Base-by-base conservation (phyloP, 2,329 filamentous ascomycete genomes). In the Cladobotryum mycophilum region DNA sequence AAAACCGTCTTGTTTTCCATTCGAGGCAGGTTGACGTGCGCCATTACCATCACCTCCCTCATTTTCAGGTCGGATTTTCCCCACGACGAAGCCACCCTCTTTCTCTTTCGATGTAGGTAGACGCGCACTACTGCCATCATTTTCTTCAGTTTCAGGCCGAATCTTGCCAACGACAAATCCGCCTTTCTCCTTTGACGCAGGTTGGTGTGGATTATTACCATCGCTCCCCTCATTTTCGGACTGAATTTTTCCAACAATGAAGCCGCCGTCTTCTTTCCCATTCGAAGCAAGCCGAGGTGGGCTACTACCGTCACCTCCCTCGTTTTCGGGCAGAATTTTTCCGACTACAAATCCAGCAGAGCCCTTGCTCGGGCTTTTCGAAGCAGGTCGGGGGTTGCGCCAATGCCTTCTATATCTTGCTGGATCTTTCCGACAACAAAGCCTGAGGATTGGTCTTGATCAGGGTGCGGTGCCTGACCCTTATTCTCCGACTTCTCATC, bases 191-290 rank as follows among this genome's bases (percentile, higher is more conserved):
- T 36, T 43, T 43, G 25, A 22, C 13, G 17, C 14, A 35, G 25
- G 25, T n/a, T 11, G 20, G 20, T 5, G 25, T 15, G 25, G 15
- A 22, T 17, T 34, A 12, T 45, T 13, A n/a, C 36, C 34, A 49
- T 49, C 47, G 37, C n/a, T 41, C n/a, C 41, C 47, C 20, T 49
- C 33, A 12, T 49, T 41, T 8, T 49, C 41, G 4, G 41, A 14
- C 9, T 17, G 17, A 34, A 44, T 17, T 20, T 49, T 49, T 15
- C 47, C 47, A 38, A 49, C 41, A 15, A 49, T 9, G 13, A 38
- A n/a, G 36, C 25, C 25, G 6, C 14, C 36, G 12, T 14, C 36
- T 38, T n/a, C 14, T 38, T 38, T 22, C 5, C 20, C 40, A 30
- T 30, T 30, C 25, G 25, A 30, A 30, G 25, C 25, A 30, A 30